Base-by-base conservation (phyloP, 2,329 filamentous ascomycete species). In the Trichothecium roseum region DNA sequence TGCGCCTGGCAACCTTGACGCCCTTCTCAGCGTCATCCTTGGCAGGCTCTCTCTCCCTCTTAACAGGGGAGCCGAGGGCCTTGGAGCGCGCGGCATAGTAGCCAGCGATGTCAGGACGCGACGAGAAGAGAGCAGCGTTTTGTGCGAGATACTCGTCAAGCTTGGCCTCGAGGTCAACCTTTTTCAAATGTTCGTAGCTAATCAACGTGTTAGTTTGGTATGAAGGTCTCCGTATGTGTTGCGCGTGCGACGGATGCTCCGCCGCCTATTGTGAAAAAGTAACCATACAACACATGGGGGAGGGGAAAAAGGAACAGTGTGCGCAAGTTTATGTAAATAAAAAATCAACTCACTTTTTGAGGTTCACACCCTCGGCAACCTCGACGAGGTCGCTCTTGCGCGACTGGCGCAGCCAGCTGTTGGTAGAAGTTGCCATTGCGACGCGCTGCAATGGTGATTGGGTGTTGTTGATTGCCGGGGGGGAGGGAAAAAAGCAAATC, bases 351-450 rank as follows among this genome's bases (percentile, higher is more conserved):
- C 75, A 93, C 86, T 83, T 73, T 53, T 74, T 69, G 37, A 89
- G 65, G 39, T 81, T 81, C 42, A 83, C 71, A 32, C 69, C 63
- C 45, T 84, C 74, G 40, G 85, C 84, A 42, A 93, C 68, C 43
- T 84, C 80, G 48, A 76, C 59, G 38, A 94, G 73, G 45, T 89
- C 84, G 48, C 69, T 70, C 70, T 94, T 94, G 66, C 83, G 81
- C 71, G 91, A 83, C 57, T 73, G 72, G 59, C 79, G 74, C 55
- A 94, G 70, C 76, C 83, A 94, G 48, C 77, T 74, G 53, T 81
- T 76, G 49, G 55, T 71, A 24, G 49, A 45, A 39, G 49, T 52
- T 30, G 47, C 47, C 45, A 50, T 53, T 39, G 43, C 40, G 42
- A 32, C 30, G 32, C 20, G 20, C 32, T 13, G 31, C 34, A 30